A percentile compares a stretch with the other conserved stretches of the same genome.
Conservation (phyloP, 2,329 filamentous ascomycete species). For the Paecilomyces niveus region DNA sequence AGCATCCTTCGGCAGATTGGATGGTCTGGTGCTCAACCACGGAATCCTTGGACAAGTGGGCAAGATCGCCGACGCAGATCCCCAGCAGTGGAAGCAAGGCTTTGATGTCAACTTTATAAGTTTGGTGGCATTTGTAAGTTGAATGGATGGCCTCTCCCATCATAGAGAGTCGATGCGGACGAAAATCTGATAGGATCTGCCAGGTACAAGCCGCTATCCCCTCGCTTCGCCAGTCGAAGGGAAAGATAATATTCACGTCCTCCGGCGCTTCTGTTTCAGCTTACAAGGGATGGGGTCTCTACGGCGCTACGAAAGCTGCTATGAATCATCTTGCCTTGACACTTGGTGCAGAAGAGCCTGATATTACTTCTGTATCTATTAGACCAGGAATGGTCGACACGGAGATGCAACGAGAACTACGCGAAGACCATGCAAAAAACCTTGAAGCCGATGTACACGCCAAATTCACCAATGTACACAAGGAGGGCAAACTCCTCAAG, state of each 20-base stretch:
- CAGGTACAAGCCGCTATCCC: constrained; percentile 66
- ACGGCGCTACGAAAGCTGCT: constrained; percentile 76
- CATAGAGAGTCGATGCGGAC: background rate
- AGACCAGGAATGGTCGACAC: constrained; percentile 80
- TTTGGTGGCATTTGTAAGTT: constrained; percentile 63
- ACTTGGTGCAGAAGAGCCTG: constrained; percentile 67
- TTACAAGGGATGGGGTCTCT: constrained; percentile 70
- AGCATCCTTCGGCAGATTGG: constrained; percentile 62
- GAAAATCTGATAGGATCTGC: constrained; percentile 8
- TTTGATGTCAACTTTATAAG: constrained; percentile 89
- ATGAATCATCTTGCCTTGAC: constrained; percentile 72
- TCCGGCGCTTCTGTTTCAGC: constrained; percentile 65
- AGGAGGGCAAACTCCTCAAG: constrained; percentile 63
- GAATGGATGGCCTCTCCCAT: constrained; percentile 3
- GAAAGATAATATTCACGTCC: constrained; percentile 69
- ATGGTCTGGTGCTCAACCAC: constrained; percentile 84
- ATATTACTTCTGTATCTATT: constrained; percentile 65
- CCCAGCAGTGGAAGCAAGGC: constrained; percentile 65
- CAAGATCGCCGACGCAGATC: constrained; percentile 58
- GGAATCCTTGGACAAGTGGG: constrained; percentile 70
- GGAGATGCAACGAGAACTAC: constrained; percentile 78
- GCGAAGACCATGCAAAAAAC: constrained; percentile 59
- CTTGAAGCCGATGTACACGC: constrained; percentile 53
- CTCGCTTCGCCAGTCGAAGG: constrained; percentile 59
- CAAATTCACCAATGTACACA: constrained; percentile 64